These are phyloP conservation scores for Grifola frondosa DNA, from an alignment of 1,284 basidiomycete genomes.

Conservation along the genomic window DNA sequence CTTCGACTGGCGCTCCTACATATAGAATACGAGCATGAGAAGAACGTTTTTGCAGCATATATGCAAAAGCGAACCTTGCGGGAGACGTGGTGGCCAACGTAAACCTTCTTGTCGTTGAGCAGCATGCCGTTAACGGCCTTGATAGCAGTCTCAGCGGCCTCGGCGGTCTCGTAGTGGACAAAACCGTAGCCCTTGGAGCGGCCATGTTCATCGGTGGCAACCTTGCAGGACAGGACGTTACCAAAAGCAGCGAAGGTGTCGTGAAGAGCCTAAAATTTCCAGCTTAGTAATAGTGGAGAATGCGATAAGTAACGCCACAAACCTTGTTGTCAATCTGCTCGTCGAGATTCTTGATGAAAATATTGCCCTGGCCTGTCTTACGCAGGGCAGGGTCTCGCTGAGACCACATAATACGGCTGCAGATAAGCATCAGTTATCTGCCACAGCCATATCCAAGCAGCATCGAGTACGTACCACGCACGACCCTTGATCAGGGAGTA, in stretches of 20 bases:
- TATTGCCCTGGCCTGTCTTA: constrained; percentile 99
- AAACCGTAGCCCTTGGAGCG: constrained; percentile 97
- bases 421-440: background rate
- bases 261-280: constrained; percentile 86
- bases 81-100: constrained; percentile 96
- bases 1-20: constrained; percentile 92
- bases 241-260: constrained; percentile 99
- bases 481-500: constrained; percentile 99
- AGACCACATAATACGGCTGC: constrained; percentile 99
- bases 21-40: no score
- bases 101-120: constrained; percentile 99
- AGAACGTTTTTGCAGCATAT: no score
- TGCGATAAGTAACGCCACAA: constrained; percentile 16
- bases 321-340: constrained; percentile 99
- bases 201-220: constrained; percentile 92
- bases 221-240: constrained; percentile 99
- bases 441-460: background rate
- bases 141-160: constrained; percentile 95
- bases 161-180: constrained; percentile 98
- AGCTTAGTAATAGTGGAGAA: no score
- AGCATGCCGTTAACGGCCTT: constrained; percentile 99
- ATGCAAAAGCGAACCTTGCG: constrained; percentile 70
- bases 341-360: constrained; percentile 99
- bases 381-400: constrained; percentile 99
- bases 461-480: constrained; percentile 67